phyloP scores from a whole-genome alignment of 805 yeast species.

The Ogataea methanolica region DNA sequence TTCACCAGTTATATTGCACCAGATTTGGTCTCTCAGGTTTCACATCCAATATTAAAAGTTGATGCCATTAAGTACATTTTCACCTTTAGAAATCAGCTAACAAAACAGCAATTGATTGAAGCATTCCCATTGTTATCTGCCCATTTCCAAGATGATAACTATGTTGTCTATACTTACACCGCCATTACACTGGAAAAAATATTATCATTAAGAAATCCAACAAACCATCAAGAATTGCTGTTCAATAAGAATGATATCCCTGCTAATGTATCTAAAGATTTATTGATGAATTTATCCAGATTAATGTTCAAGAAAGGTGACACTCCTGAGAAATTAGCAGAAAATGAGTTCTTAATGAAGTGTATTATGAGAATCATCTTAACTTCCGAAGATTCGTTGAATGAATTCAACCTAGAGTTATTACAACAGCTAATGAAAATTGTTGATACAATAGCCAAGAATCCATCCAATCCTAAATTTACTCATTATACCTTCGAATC shows the following conservation, averaged over 20 bases:
- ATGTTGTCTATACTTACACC: constrained; percentile 88
- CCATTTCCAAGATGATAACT: constrained; percentile 61
- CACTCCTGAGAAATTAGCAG: constrained; percentile 88
- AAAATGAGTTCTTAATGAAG: constrained; percentile 90
- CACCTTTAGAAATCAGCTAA: constrained; percentile 87
- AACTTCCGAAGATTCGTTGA: constrained; percentile 65
- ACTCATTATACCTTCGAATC: constrained; percentile 89
- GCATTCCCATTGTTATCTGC: constrained; percentile 74
- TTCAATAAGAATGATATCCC: constrained; percentile 72
- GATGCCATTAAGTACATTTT: constrained; percentile 91
- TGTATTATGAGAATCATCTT: constrained; percentile 78
- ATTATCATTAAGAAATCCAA: constrained; percentile 63
- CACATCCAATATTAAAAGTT: constrained; percentile 76
- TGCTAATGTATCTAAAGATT: constrained; percentile 49
- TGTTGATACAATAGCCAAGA: constrained; percentile 65
- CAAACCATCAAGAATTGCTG: constrained; percentile 51
- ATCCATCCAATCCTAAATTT: constrained; percentile 94
- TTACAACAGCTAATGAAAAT: constrained; percentile 67
- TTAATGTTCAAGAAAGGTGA: constrained; percentile 55
- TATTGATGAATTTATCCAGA: constrained; percentile 62
- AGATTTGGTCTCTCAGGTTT: constrained; percentile 57
- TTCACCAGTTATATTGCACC: constrained; percentile 78
- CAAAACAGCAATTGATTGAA: constrained; percentile 74
- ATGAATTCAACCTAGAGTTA: constrained; percentile 39
- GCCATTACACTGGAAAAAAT: constrained; percentile 91